Percentiles rank a stretch among this genome's conserved stretches.
These are phyloP conservation scores for Wickerhamomyces queroliae DNA, from an alignment of 805 yeast genomes.

Conservation along the genomic window DNA sequence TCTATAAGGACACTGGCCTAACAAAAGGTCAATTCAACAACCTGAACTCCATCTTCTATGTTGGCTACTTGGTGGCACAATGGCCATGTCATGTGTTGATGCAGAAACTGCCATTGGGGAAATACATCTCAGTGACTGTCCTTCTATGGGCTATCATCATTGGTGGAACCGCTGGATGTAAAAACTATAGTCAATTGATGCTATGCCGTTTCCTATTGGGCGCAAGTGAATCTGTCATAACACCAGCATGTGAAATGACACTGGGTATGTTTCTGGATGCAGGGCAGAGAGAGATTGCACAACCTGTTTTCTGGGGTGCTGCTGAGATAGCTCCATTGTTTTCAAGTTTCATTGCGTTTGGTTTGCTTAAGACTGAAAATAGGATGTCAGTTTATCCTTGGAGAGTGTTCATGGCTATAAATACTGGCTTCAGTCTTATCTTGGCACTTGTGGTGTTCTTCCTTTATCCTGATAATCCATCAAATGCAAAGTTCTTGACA, in stretches of 20 bases:
- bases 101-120: constrained; percentile 3
- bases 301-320: constrained; percentile 38
- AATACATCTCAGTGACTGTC: constrained; percentile 1
- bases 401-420: constrained; percentile 39
- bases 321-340: constrained; percentile 31
- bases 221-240: constrained; percentile 28
- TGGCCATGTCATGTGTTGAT: constrained; percentile 2
- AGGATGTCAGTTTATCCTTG: constrained; percentile 25
- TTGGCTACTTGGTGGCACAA: constrained; percentile 5
- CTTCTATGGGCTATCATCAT: constrained; percentile 4
- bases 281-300: constrained; percentile 32
- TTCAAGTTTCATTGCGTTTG: constrained; percentile 29
- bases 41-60: constrained; percentile 6
- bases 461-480: constrained; percentile 42
- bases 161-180: constrained; percentile 1
- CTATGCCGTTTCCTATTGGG: constrained; percentile 28
- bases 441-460: constrained; percentile 22
- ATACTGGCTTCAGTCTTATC: constrained; percentile 38
- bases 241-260: constrained; percentile 30
- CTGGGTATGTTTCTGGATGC: constrained; percentile 34
- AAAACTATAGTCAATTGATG: constrained; percentile 5
- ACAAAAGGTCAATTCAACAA: constrained; percentile 1
- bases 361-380: constrained; percentile 7
- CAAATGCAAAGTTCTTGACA: constrained; percentile 33
- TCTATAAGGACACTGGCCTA: neutral